Conservation (phyloP, 441 rosid genomes). For the Adansonia madagascariensis region DNA sequence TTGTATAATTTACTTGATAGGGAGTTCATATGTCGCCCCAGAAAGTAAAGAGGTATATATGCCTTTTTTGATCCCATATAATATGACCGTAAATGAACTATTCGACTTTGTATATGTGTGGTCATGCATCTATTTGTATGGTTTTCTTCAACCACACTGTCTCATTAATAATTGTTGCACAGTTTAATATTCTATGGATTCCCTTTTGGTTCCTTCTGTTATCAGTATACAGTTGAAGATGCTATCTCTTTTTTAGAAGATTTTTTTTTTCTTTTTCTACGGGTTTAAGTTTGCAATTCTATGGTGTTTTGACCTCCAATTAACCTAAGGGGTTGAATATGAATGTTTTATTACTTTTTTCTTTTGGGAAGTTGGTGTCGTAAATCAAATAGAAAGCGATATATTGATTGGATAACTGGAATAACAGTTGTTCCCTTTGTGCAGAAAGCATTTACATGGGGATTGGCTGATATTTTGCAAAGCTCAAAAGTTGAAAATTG, state of each 20-base stretch:
- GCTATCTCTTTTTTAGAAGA: background rate
- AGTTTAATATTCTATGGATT: background rate
- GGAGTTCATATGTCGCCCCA: slow-evolving; percentile 41
- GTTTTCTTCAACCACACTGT: background rate
- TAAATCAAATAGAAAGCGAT: background rate
- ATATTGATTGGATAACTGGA: slow-evolving; percentile 26
- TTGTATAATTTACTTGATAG: slow-evolving; percentile 46
- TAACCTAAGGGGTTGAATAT: background rate
- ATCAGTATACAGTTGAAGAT: background rate
- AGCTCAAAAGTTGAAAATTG: slow-evolving; percentile 38
- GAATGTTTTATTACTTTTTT: background rate
- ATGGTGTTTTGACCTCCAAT: background rate
- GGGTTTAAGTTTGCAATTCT: background rate
- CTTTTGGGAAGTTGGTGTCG: background rate
- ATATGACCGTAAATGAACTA: background rate
- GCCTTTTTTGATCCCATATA: background rate
- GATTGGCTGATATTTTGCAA: slow-evolving; percentile 33
- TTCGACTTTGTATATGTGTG: background rate
- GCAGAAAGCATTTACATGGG: slow-evolving; percentile 52
- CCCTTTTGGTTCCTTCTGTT: background rate
- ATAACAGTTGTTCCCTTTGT: slow-evolving; percentile 25
- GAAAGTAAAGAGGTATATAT: slow-evolving; percentile 47
- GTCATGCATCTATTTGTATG: background rate
- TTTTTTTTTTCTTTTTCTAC: background rate
- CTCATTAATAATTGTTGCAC: background rate